Evolutionary conservation across 2,329 filamentous ascomycete species (phyloP).

Genomic region (Lachnellula occidentalis): DNA sequence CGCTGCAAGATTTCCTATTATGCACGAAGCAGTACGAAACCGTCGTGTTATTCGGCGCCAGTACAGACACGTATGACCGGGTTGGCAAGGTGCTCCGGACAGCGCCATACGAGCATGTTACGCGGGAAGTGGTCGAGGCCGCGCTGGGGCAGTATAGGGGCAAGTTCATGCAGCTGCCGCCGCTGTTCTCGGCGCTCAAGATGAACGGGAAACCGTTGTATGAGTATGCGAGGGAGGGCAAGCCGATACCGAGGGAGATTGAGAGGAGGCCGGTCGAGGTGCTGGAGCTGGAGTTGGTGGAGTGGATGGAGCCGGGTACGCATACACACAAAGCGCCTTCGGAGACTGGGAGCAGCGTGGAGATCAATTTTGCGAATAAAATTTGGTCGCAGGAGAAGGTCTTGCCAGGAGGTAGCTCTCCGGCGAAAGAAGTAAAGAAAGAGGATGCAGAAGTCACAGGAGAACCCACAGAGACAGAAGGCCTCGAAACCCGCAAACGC

Average conservation of each 20-base stretch:
- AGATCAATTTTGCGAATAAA: constrained; percentile 72
- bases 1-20: constrained; percentile 68
- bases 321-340: constrained; percentile 76
- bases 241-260: constrained; percentile 79
- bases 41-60: constrained; percentile 81
- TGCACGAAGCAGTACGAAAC: constrained; percentile 95
- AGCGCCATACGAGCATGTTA: constrained; percentile 75
- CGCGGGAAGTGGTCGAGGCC: constrained; percentile 69
- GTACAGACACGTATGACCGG: constrained; percentile 87
- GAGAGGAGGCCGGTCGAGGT: constrained; percentile 75
- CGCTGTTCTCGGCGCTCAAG: constrained; percentile 87
- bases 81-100: constrained; percentile 76
- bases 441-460: background rate
- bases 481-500: constrained; percentile 27
- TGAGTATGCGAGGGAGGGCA: constrained; percentile 89
- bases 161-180: constrained; percentile 82
- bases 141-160: constrained; percentile 72
- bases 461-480: constrained; percentile 36
- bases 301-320: constrained; percentile 77
- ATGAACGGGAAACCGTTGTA: constrained; percentile 93
- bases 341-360: constrained; percentile 68
- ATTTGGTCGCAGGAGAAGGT: constrained; percentile 56
- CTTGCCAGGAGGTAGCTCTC: constrained; percentile 9
- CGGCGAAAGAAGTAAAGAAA: constrained; percentile 25
- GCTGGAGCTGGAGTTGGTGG: constrained; percentile 68